Percentiles rank a stretch among this genome's conserved stretches.
phyloP scores from a whole-genome alignment of 495 filamentous ascomycete species.

The Aspergillus bridgeri region DNA sequence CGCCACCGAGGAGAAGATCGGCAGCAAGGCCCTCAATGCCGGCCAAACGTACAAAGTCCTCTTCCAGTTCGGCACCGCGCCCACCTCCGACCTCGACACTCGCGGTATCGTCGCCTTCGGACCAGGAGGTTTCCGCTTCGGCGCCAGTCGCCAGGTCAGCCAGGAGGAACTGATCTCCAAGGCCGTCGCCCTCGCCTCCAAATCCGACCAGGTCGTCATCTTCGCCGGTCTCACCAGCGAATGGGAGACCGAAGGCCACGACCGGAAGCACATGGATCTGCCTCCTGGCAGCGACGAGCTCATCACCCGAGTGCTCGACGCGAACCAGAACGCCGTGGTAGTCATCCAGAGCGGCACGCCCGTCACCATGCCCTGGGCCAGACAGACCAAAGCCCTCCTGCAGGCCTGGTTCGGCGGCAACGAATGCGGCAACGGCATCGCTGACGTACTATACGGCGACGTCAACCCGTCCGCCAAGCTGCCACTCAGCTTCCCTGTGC shows the following conservation, averaged over 20 bases:
- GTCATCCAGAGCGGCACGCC: slow-evolving; percentile 84
- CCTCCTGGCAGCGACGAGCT: slow-evolving; percentile 75
- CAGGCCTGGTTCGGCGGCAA: slow-evolving; percentile 73
- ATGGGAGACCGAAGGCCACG: slow-evolving; percentile 87
- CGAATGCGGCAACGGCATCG: slow-evolving; percentile 63
- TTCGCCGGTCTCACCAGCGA: slow-evolving; percentile 79
- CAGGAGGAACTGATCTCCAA: slow-evolving; percentile 62
- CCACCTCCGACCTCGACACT: slow-evolving; percentile 56
- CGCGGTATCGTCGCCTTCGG: slow-evolving; percentile 52
- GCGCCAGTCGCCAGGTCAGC: slow-evolving; percentile 65
- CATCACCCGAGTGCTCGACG: slow-evolving; percentile 63
- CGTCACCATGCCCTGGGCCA: slow-evolving; percentile 79
- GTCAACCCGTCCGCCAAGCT: slow-evolving; percentile 57
- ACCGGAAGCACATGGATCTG: slow-evolving; percentile 79
- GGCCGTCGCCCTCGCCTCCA: slow-evolving; percentile 59
- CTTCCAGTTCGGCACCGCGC: slow-evolving; percentile 62
- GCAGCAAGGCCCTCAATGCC: slow-evolving; percentile 52
- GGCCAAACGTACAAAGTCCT: slow-evolving; percentile 58
- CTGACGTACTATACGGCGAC: slow-evolving; percentile 53
- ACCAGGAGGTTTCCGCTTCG: slow-evolving; percentile 75
- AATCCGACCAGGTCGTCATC: slow-evolving; percentile 70
- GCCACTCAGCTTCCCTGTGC: slow-evolving; percentile 60
- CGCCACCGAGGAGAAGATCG: slow-evolving; percentile 59
- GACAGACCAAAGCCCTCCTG: slow-evolving; percentile 62
- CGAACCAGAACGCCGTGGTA: slow-evolving; percentile 71